Evolutionary conservation across 257 asterid genomes (phyloP), one percentile per base, ranked within the genome.

Genomic region (Salvia splendens): DNA sequence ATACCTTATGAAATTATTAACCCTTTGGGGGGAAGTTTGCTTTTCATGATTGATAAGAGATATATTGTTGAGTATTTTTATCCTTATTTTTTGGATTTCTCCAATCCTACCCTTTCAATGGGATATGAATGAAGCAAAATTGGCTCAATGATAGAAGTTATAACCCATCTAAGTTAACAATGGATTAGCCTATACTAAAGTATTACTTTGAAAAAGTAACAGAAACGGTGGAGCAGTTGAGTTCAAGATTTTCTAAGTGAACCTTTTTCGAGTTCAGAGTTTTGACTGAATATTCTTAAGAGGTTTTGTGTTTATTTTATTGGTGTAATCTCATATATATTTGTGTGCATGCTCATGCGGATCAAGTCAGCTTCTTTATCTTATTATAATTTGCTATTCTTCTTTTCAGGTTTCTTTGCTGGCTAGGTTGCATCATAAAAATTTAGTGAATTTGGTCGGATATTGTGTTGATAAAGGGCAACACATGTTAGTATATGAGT

Each of bases 391-490:
- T 60, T 71, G n/a, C 45, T 47, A 36, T 64, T 73, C 50, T 55
- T 32, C 51, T 55, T 78, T 80, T 72, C 90, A 93, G 99, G 99
- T 93, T 61, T 87, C 97, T 69, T 85, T 93, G 80, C 84, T 93
- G 62, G 99, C 91, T 59, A 82, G 99, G 76, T 82, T 90, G 78
- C 99, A 93, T 79, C 99, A 93, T 72, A 81, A 97, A 20, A 90
- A 88, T 82, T 82, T 93, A 88, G 99, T 93, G 70, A 93, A 93
- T 82, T 87, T 94, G 76, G 87, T 91, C 33, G 99, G 99, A 64
- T 91, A 91, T 70, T 91, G 99, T 68, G 92, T 94, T 53, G 99
- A 94, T 72, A 91, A 85, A 83, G 96, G 97, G 65, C 89, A 91
- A 57, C 89, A 68, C 33, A 91, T 94, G 87, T 81, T 94, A 69